A percentile compares a stretch with the other conserved stretches of the same genome.
Conservation (phyloP, 345 rosid genomes). For the Tarenaya hassleriana region DNA sequence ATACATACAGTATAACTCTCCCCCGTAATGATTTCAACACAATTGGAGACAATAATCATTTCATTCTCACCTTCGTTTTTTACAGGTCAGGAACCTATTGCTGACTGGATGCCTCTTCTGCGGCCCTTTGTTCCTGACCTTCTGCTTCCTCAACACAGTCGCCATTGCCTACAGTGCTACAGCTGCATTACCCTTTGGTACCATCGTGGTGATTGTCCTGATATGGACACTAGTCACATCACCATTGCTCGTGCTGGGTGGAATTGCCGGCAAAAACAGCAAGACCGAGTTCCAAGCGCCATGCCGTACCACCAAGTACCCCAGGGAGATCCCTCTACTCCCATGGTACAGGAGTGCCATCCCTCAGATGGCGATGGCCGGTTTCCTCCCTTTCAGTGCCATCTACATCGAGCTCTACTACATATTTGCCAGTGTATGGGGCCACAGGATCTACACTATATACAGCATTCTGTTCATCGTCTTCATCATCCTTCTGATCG, state of each 20-base stretch:
- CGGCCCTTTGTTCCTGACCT: conserved; percentile 77
- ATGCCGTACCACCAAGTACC: conserved; percentile 77
- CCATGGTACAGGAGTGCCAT: conserved; percentile 76
- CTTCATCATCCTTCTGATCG: conserved; percentile 72
- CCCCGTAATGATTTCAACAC: conserved; percentile 1
- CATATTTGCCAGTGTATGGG: conserved; percentile 87
- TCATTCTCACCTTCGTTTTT: background rate
- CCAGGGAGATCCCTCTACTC: conserved; percentile 62
- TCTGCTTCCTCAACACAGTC: conserved; percentile 83
- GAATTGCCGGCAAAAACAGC: conserved; percentile 84
- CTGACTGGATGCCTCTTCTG: conserved; percentile 79
- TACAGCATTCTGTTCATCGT: conserved; percentile 81
- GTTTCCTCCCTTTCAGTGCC: conserved; percentile 74
- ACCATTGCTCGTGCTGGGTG: conserved; percentile 75
- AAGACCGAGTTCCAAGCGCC: conserved; percentile 85
- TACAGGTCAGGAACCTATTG: conserved; percentile 68
- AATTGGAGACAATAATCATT: background rate
- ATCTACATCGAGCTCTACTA: conserved; percentile 86
- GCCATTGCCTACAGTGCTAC: conserved; percentile 74
- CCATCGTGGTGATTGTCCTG: conserved; percentile 68
- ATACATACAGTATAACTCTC: conserved; percentile 15
- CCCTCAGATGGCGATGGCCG: conserved; percentile 95
- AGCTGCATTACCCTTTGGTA: conserved; percentile 75
- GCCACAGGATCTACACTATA: conserved; percentile 79
- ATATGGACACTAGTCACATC: conserved; percentile 77